phyloP scores from a whole-genome alignment of 164 flowering plant genomes.

The Umbellularia californica region DNA sequence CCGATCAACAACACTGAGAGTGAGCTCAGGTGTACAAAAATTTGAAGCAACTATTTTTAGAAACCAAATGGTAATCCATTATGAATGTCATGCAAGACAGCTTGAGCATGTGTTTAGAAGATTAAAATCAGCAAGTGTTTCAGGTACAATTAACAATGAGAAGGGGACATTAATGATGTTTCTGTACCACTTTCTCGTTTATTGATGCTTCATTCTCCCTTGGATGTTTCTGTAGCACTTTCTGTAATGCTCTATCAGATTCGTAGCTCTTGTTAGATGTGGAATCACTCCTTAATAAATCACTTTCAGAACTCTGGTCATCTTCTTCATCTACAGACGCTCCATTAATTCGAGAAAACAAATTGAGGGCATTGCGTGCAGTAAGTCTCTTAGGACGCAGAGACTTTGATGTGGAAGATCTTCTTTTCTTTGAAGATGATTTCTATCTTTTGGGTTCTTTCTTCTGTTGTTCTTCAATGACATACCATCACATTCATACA shows the following conservation, averaged over 20 bases:
- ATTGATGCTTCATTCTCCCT: conserved; percentile 51
- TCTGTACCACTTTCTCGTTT: no score
- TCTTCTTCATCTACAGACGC: conserved; percentile 71
- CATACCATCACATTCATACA: conserved; percentile 65
- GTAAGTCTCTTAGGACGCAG: conserved; percentile 85
- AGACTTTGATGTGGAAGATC: conserved; percentile 57
- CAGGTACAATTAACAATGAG: no score
- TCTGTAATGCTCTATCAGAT: conserved; percentile 43
- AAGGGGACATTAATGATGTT: no score
- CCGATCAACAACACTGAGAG: no score
- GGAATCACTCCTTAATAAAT: conserved; percentile 64
- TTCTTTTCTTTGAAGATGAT: conserved; percentile 32
- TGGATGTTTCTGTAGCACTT: conserved; percentile 28
- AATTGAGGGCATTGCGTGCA: conserved; percentile 78
- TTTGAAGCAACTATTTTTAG: no score
- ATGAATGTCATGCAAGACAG: no score
- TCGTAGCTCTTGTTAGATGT: conserved; percentile 50
- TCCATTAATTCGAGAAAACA: conserved; percentile 66
- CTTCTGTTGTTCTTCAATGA: conserved; percentile 21
- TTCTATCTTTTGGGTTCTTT: conserved; percentile 44
- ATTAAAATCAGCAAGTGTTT: no score
- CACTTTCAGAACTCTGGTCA: conserved; percentile 51
- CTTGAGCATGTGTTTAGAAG: no score
- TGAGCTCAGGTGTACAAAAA: no score
- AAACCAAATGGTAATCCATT: no score